These are phyloP conservation scores for Talaromyces wortmannii DNA, from an alignment of 495 filamentous ascomycete species.

Conservation along the genomic window DNA sequence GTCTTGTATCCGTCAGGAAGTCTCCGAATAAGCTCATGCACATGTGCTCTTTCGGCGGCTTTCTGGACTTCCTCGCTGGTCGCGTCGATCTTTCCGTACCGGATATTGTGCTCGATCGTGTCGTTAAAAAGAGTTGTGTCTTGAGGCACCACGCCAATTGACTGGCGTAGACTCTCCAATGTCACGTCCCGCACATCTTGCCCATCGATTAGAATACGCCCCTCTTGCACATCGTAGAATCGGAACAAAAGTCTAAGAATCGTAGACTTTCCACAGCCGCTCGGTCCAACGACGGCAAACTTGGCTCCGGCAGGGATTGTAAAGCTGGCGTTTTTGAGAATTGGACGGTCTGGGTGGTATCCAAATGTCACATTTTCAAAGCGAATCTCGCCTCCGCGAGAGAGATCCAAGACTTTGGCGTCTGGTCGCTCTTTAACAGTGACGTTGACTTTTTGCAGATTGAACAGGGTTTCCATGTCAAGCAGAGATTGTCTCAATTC, in stretches of 20 bases:
- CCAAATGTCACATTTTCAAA: slow-evolving; percentile 96
- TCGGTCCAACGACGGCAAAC: slow-evolving; percentile 90
- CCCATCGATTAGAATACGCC: slow-evolving; percentile 84
- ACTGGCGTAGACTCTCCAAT: slow-evolving; percentile 71
- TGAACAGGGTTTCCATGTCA: slow-evolving; percentile 98
- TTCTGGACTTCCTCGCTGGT: slow-evolving; percentile 62
- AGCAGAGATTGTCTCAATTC: slow-evolving; percentile 90
- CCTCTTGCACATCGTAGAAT: slow-evolving; percentile 85
- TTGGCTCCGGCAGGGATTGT: slow-evolving; percentile 95
- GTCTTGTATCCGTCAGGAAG: slow-evolving; percentile 87
- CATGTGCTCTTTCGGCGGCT: slow-evolving; percentile 73
- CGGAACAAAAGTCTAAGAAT: slow-evolving; percentile 87
- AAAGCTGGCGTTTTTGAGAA: slow-evolving; percentile 75
- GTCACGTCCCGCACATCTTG: slow-evolving; percentile 84
- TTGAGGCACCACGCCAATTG: slow-evolving; percentile 94
- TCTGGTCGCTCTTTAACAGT: slow-evolving; percentile 68
- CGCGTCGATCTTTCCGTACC: slow-evolving; percentile 83
- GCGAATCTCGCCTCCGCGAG: slow-evolving; percentile 75
- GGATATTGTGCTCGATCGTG: slow-evolving; percentile 90
- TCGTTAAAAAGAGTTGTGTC: slow-evolving; percentile 97
- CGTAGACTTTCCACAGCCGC: slow-evolving; percentile 93
- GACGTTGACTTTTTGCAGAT: slow-evolving; percentile 96
- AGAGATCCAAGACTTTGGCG: slow-evolving; percentile 64
- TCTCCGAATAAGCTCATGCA: slow-evolving; percentile 71
- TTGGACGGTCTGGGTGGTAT: slow-evolving; percentile 81